Percentiles rank a stretch among this genome's conserved stretches.
These are phyloP conservation scores for Psilocybe tampanensis DNA, from an alignment of 768 basidiomycete species.

Conservation along the genomic window DNA sequence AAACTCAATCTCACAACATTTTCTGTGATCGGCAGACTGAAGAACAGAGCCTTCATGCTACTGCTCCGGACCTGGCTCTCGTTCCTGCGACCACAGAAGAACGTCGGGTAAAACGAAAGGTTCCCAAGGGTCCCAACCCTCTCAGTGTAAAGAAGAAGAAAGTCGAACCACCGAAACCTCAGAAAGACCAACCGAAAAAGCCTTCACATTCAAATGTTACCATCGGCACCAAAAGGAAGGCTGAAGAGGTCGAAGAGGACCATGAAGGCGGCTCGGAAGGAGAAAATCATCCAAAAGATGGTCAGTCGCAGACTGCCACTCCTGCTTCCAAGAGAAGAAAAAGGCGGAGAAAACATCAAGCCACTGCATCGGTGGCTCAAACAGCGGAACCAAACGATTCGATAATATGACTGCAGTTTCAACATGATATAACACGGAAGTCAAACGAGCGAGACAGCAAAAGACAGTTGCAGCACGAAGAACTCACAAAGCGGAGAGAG, in stretches of 20 bases:
- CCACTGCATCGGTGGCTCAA: neutral
- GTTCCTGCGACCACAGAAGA: conserved; percentile 39
- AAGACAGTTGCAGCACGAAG: too few relatives aligned
- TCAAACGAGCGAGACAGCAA: too few relatives aligned
- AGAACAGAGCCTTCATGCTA: conserved; percentile 57
- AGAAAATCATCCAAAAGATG: neutral
- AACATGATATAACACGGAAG: too few relatives aligned
- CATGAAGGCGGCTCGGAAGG: neutral
- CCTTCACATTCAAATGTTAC: conserved; percentile 17
- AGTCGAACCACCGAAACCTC: conserved; percentile 31
- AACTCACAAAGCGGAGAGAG: too few relatives aligned
- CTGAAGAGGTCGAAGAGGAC: conserved; percentile 16
- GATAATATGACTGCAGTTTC: neutral
- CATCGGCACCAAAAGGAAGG: conserved; percentile 30
- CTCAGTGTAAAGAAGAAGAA: conserved; percentile 91
- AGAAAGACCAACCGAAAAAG: conserved; percentile 33
- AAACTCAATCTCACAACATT: neutral
- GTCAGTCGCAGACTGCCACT: neutral
- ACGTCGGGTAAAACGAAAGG: conserved; percentile 60
- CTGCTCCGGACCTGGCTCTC: conserved; percentile 47
- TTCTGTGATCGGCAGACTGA: conserved; percentile 50
- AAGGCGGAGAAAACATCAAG: conserved; percentile 21
- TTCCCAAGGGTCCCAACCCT: conserved; percentile 89
- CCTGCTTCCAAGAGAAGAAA: conserved; percentile 18
- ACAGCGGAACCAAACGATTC: neutral